phyloP scores from a whole-genome alignment of 495 filamentous ascomycete species.

The Penicillium mononematosum region DNA sequence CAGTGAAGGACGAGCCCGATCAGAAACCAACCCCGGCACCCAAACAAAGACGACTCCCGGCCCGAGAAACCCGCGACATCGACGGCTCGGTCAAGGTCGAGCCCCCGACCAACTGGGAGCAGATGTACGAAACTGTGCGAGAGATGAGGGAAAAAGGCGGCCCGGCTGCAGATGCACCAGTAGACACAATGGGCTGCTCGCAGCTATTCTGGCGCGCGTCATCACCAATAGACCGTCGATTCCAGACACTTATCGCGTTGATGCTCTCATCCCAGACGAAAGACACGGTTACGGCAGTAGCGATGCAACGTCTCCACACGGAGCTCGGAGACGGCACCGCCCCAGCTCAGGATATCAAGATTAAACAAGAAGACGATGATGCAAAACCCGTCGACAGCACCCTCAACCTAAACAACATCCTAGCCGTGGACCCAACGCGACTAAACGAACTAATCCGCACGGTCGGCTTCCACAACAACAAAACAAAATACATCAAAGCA shows the following conservation, averaged over 20 bases:
- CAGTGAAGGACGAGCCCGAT: constrained; percentile 28
- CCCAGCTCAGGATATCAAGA: not conserved
- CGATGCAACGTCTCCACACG: constrained; percentile 75
- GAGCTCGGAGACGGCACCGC: constrained; percentile 53
- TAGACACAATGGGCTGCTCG: constrained; percentile 98
- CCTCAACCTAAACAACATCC: constrained; percentile 75
- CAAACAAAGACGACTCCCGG: constrained; percentile 58
- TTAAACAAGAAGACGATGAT: constrained; percentile 23
- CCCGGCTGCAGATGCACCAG: constrained; percentile 55
- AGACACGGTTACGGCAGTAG: constrained; percentile 86
- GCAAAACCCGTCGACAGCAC: constrained; percentile 37
- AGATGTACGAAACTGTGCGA: constrained; percentile 73
- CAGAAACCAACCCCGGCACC: constrained; percentile 27
- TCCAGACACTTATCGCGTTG: constrained; percentile 86
- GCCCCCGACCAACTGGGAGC: constrained; percentile 81
- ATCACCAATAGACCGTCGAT: constrained; percentile 62
- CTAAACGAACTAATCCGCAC: constrained; percentile 79
- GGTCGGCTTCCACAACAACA: constrained; percentile 95
- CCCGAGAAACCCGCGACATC: constrained; percentile 59
- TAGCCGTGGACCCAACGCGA: constrained; percentile 63
- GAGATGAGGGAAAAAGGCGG: constrained; percentile 66
- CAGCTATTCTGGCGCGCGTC: constrained; percentile 54
- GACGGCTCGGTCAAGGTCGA: constrained; percentile 54
- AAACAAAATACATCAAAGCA: constrained; percentile 85
- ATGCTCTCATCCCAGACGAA: constrained; percentile 99